Conservation (phyloP, 345 rosid genomes). For the Arabis alpina region DNA sequence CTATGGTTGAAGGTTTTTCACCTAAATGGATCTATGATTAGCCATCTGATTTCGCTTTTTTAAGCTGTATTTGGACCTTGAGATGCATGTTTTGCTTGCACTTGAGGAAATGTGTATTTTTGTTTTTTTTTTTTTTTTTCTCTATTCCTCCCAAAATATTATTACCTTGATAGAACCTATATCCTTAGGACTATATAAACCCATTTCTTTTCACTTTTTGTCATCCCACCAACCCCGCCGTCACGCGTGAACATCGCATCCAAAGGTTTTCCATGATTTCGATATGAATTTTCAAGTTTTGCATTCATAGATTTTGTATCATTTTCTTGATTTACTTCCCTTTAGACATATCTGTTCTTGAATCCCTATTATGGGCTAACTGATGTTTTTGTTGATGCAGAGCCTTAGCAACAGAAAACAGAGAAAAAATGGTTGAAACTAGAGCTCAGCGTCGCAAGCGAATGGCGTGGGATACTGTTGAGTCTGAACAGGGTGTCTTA, state of each 20-base stretch:
- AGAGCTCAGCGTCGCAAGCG: neutral
- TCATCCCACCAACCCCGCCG: too few species aligned
- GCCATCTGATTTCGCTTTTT: constrained; percentile 8
- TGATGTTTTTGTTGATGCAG: constrained; percentile 31
- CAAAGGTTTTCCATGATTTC: neutral
- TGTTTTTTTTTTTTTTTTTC: too few species aligned
- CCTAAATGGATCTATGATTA: neutral
- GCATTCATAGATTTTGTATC: too few species aligned
- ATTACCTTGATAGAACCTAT: too few species aligned
- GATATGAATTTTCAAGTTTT: too few species aligned
- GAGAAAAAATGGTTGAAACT: constrained; percentile 38
- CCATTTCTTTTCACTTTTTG: too few species aligned
- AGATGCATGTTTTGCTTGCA: neutral
- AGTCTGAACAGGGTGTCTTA: constrained; percentile 19
- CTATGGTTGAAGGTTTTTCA: constrained; percentile 1
- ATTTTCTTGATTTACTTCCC: neutral
- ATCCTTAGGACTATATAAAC: too few species aligned
- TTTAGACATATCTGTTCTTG: neutral
- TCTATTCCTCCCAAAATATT: too few species aligned
- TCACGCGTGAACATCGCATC: too few species aligned
- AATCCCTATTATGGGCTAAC: constrained; percentile 14
- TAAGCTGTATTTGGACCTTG: neutral
- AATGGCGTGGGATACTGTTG: constrained; percentile 26
- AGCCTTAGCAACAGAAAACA: constrained; percentile 12
- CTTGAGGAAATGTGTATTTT: neutral